These are phyloP conservation scores for Dothidotthia symphoricarpi DNA, from an alignment of 2,329 filamentous ascomycete genomes.

Conservation along the genomic window DNA sequence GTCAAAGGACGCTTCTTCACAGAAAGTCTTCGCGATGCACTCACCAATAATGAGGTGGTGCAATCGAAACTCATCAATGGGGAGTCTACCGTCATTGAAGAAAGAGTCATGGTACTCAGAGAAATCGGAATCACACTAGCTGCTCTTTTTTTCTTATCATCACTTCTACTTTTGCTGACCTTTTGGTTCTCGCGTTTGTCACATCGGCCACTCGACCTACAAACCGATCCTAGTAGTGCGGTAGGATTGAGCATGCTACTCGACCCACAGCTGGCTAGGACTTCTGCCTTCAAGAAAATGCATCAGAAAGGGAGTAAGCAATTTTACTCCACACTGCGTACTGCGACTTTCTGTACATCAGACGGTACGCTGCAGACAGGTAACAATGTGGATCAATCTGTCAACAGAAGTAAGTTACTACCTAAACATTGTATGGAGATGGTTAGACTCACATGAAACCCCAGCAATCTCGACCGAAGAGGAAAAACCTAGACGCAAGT, in stretches of 20 bases:
- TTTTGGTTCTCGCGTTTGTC: conserved; percentile 13
- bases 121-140: conserved; percentile 16
- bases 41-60: conserved; percentile 3
- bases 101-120: conserved; percentile 14
- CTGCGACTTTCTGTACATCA: conserved; percentile 11
- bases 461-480: conserved; percentile 3
- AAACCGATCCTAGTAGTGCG: conserved; percentile 16
- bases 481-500: conserved; percentile 3
- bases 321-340: conserved; percentile 3
- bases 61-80: conserved; percentile 3
- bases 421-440: neutral
- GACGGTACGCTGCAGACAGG: conserved; percentile 2
- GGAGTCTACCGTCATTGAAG: conserved; percentile 4
- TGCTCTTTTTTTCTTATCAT: conserved; percentile 15
- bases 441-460: neutral
- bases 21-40: conserved; percentile 13
- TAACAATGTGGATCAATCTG: neutral
- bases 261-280: neutral
- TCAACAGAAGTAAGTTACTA: neutral
- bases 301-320: conserved; percentile 6
- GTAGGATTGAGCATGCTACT: conserved; percentile 13
- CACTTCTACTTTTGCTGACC: conserved; percentile 5
- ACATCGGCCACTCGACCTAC: conserved; percentile 15
- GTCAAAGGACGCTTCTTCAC: conserved; percentile 21
- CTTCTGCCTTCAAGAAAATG: conserved; percentile 7